Evolutionary conservation across 345 rosid species (phyloP).

Genomic region (Hibiscus trionum): DNA sequence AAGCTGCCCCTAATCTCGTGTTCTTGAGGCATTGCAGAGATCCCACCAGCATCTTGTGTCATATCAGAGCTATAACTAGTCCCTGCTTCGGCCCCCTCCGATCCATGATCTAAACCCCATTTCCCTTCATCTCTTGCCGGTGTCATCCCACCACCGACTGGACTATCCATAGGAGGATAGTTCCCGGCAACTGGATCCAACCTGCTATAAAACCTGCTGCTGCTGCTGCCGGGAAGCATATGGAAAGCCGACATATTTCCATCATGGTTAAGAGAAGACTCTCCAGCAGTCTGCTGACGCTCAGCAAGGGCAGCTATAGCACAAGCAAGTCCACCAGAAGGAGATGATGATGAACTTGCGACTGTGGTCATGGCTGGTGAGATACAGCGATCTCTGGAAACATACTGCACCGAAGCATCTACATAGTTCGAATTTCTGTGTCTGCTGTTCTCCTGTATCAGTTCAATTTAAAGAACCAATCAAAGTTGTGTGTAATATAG

Average conservation of each 20-base stretch:
- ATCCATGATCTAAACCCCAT: conserved; percentile 48
- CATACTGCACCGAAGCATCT: conserved; percentile 47
- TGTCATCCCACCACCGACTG: conserved; percentile 21
- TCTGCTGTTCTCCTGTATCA: conserved; percentile 57
- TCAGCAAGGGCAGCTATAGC: conserved; percentile 93
- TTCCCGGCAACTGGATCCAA: conserved; percentile 34
- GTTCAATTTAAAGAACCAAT: conserved; percentile 7
- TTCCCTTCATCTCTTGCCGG: conserved; percentile 34
- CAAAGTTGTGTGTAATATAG: background rate
- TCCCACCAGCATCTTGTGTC: conserved; percentile 35
- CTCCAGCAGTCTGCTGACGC: conserved; percentile 69
- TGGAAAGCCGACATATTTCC: conserved; percentile 33
- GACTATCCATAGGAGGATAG: conserved; percentile 31
- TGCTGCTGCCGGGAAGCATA: conserved; percentile 40
- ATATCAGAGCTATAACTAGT: conserved; percentile 65
- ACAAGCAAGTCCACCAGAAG: conserved; percentile 84
- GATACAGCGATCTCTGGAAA: conserved; percentile 32
- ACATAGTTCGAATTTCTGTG: conserved; percentile 30
- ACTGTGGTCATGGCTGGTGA: conserved; percentile 32
- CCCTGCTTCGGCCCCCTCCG: conserved; percentile 62
- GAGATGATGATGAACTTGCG: conserved; percentile 40
- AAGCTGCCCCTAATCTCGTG: conserved; percentile 32
- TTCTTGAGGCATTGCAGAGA: conserved; percentile 29
- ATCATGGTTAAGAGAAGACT: conserved; percentile 37
- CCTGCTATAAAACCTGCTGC: conserved; percentile 36